Evolutionary conservation across 345 rosid genomes (phyloP).

Genomic region (Erysimum cheiranthoides): DNA sequence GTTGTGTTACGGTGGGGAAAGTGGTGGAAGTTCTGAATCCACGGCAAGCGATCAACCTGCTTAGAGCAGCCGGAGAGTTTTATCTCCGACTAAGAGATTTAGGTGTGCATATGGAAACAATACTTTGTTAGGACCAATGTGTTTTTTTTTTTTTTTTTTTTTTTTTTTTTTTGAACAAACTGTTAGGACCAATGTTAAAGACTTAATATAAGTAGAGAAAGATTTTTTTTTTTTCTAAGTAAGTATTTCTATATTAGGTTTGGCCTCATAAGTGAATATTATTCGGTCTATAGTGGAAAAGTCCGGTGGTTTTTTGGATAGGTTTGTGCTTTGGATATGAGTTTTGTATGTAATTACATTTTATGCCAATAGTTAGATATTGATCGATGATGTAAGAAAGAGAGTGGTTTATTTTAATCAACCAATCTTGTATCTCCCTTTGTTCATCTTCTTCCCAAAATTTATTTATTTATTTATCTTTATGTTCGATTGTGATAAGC

Average conservation of each 20-base stretch:
- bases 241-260: background rate
- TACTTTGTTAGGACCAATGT: background rate
- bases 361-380: background rate
- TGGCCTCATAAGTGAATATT: background rate
- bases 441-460: background rate
- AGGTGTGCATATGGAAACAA: background rate
- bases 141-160: background rate
- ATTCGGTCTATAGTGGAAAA: no score
- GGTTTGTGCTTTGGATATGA: background rate
- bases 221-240: no score
- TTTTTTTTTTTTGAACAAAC: no score
- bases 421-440: background rate
- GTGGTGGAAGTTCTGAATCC: constrained; percentile 16
- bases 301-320: background rate
- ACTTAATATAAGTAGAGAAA: no score
- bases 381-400: background rate
- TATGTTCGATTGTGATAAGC: background rate
- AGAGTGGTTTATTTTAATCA: background rate
- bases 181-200: background rate
- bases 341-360: background rate
- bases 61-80: background rate
- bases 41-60: background rate
- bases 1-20: constrained; percentile 14
- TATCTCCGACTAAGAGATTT: background rate
- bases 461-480: background rate